Percentiles rank a stretch among this genome's conserved stretches.
phyloP scores from a whole-genome alignment of 768 basidiomycete genomes.

The Trametes cingulata region DNA sequence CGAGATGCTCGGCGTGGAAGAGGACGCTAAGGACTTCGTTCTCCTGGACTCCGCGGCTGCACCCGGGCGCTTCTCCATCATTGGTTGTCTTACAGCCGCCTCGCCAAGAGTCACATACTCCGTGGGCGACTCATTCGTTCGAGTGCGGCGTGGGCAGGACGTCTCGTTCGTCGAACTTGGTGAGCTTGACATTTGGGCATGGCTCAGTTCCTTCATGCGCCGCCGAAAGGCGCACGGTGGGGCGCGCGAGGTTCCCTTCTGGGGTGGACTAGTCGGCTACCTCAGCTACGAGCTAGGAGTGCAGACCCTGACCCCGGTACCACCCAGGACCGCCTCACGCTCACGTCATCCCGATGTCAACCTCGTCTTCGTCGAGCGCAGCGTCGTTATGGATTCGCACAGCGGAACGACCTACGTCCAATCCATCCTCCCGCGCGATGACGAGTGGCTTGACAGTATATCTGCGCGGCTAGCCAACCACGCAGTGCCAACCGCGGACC shows the following conservation, averaged over 20 bases:
- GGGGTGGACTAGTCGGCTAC: conserved; percentile 80
- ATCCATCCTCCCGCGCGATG: conserved; percentile 59
- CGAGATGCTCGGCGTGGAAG: conserved; percentile 59
- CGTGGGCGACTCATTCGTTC: conserved; percentile 51
- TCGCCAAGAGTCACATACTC: conserved; percentile 61
- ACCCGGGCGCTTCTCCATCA: conserved; percentile 73
- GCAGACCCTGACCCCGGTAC: conserved; percentile 49
- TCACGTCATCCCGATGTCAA: conserved; percentile 68
- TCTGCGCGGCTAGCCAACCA: conserved; percentile 32
- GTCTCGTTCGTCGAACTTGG: conserved; percentile 45
- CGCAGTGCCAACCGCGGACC: conserved; percentile 16
- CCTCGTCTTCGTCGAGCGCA: conserved; percentile 76
- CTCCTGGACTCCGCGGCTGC: conserved; percentile 75
- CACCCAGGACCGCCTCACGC: conserved; percentile 22
- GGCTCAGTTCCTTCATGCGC: conserved; percentile 72
- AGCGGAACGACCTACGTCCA: conserved; percentile 60
- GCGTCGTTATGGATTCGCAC: conserved; percentile 63
- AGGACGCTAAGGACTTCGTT: conserved; percentile 64
- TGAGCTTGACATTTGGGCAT: conserved; percentile 66
- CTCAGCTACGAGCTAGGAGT: conserved; percentile 82
- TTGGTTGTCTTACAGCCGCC: conserved; percentile 57
- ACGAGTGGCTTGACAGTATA: conserved; percentile 58
- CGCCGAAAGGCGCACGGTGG: conserved; percentile 49
- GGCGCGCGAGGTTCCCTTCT: conserved; percentile 62
- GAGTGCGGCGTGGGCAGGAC: conserved; percentile 41